Evolutionary conservation across 495 filamentous ascomycete species (phyloP).

Genomic region (Xylaria grammica): DNA sequence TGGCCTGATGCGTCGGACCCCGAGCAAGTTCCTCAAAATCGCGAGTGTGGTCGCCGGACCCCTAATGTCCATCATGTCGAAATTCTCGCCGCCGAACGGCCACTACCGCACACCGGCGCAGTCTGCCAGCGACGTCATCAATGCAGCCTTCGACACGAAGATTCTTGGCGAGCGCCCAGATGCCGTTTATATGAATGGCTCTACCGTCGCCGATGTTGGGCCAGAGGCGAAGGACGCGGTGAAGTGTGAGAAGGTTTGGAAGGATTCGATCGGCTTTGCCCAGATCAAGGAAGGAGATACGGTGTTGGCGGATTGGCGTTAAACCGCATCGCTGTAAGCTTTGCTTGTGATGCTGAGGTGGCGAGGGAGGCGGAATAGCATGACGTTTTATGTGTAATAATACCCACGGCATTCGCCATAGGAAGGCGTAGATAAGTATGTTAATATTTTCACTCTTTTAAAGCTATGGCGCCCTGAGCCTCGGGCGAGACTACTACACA

Average conservation of each 20-base stretch:
- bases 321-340: neutral
- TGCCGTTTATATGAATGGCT: constrained; percentile 42
- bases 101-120: constrained; percentile 47
- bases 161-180: constrained; percentile 37
- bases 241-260: constrained; percentile 44
- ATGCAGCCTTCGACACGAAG: constrained; percentile 41
- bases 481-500: no score
- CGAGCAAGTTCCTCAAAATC: constrained; percentile 22
- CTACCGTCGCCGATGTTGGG: constrained; percentile 23
- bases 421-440: no score
- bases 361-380: neutral
- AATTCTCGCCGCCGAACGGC: constrained; percentile 36
- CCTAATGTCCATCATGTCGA: constrained; percentile 26
- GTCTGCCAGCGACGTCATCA: constrained; percentile 48
- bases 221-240: constrained; percentile 41
- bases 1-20: constrained; percentile 31
- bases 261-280: constrained; percentile 39
- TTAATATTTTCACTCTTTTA: no score
- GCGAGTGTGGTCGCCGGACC: constrained; percentile 22
- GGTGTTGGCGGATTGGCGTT: constrained; percentile 41
- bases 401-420: no score
- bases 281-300: constrained; percentile 44
- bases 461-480: no score
- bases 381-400: neutral
- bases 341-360: neutral